These are phyloP conservation scores for Xylariaceae sp. DNA, from an alignment of 2,329 filamentous ascomycete genomes.

Conservation along the genomic window DNA sequence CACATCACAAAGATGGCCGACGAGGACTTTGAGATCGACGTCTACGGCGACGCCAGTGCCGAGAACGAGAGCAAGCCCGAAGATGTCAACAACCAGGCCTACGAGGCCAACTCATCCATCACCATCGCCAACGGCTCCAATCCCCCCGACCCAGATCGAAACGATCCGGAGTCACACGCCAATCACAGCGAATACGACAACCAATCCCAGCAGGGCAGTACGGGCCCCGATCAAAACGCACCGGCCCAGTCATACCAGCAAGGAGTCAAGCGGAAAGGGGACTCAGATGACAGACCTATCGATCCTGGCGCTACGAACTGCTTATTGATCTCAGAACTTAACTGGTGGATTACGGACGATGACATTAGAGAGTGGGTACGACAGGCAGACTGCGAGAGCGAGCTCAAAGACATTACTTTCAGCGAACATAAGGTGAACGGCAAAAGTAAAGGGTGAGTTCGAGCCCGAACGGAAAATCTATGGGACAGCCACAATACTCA, in stretches of 20 bases:
- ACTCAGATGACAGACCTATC: slow-evolving; percentile 53
- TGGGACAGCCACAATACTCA: neutral
- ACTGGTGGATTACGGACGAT: slow-evolving; percentile 97
- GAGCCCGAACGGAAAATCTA: neutral
- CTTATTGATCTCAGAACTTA: slow-evolving; percentile 81
- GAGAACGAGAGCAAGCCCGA: slow-evolving; percentile 34
- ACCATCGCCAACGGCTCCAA: slow-evolving; percentile 35
- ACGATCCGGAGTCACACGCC: slow-evolving; percentile 24
- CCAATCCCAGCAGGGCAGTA: slow-evolving; percentile 27
- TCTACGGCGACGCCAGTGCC: slow-evolving; percentile 58
- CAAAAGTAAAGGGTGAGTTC: slow-evolving; percentile 88
- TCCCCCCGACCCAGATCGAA: slow-evolving; percentile 13
- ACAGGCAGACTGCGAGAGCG: slow-evolving; percentile 74
- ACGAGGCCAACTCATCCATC: slow-evolving; percentile 34
- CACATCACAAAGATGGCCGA: slow-evolving; percentile 52
- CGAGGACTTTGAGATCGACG: slow-evolving; percentile 69
- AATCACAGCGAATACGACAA: slow-evolving; percentile 38
- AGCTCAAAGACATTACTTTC: slow-evolving; percentile 90
- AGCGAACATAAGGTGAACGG: slow-evolving; percentile 99
- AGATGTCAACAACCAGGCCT: slow-evolving; percentile 35
- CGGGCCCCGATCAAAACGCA: slow-evolving; percentile 28
- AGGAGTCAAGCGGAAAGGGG: slow-evolving; percentile 58
- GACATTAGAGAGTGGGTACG: slow-evolving; percentile 85
- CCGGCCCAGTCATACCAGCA: slow-evolving; percentile 39
- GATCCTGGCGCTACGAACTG: slow-evolving; percentile 63